Percentiles rank a stretch among this genome's conserved stretches.
Evolutionary conservation across 2,329 filamentous ascomycete species (phyloP).

Genomic region (Thermoascus crustaceus): DNA sequence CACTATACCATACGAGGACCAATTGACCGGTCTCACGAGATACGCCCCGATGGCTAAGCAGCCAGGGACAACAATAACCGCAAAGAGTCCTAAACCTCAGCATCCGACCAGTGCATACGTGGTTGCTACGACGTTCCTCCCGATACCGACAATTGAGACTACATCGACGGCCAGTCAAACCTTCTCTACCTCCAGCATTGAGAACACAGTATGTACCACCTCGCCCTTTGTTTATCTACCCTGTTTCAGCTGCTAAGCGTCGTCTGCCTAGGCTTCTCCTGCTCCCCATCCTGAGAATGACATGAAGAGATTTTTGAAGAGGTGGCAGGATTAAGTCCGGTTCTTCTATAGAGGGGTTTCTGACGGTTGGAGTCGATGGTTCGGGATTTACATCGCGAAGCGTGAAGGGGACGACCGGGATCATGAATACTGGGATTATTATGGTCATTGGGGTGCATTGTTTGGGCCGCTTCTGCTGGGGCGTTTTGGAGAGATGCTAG

Average conservation of each 20-base stretch:
- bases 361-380: background rate
- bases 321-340: constrained; percentile 49
- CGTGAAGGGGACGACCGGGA: too few species aligned
- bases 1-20: constrained; percentile 46
- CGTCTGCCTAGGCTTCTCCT: constrained; percentile 43
- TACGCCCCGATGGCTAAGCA: constrained; percentile 55
- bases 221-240: background rate
- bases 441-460: too few species aligned
- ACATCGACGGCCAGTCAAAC: constrained; percentile 47
- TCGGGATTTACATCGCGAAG: too few species aligned
- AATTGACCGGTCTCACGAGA: constrained; percentile 47
- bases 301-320: constrained; percentile 50
- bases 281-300: constrained; percentile 44
- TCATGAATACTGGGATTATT: too few species aligned
- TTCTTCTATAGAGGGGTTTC: background rate
- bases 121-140: constrained; percentile 45
- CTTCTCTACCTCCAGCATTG: constrained; percentile 43
- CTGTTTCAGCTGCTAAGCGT: constrained; percentile 6
- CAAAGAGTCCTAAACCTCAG: constrained; percentile 41
- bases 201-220: constrained; percentile 49
- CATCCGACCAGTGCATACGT: constrained; percentile 49
- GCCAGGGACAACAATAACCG: constrained; percentile 52
- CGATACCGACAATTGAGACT: constrained; percentile 37
- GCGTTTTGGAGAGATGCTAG: too few species aligned
- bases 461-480: too few species aligned